A percentile compares a stretch with the other conserved stretches of the same genome.
Evolutionary conservation across 441 rosid species (phyloP).

Genomic region (Pelargonium cotyledonis): DNA sequence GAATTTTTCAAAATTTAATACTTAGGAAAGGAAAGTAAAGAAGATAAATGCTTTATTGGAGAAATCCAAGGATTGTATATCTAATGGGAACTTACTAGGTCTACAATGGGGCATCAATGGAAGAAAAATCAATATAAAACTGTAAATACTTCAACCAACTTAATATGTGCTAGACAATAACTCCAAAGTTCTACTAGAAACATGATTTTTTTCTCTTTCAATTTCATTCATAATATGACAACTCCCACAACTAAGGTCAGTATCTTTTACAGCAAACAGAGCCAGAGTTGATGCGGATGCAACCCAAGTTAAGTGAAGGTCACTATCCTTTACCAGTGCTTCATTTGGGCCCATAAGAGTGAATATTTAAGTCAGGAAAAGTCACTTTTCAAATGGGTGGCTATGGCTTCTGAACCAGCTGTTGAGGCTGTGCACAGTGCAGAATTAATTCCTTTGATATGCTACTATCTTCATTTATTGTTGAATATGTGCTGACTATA

Average conservation of each 20-base stretch:
- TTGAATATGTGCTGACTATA: background rate
- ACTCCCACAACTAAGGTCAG: background rate
- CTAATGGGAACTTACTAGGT: background rate
- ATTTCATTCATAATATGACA: background rate
- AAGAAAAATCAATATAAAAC: background rate
- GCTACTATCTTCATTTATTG: background rate
- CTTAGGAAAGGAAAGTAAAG: background rate
- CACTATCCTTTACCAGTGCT: background rate
- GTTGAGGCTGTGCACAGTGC: background rate
- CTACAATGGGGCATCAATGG: background rate
- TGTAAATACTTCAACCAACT: background rate
- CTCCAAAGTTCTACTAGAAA: background rate
- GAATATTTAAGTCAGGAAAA: background rate
- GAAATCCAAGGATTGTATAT: background rate
- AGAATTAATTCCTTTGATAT: background rate
- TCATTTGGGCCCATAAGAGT: background rate
- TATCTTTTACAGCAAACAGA: constrained; percentile 2
- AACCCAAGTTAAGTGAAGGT: background rate
- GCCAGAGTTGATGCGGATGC: background rate
- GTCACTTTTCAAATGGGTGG: background rate
- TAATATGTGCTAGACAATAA: background rate
- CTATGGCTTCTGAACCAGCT: background rate
- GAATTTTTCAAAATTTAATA: too few relatives aligned
- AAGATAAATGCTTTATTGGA: background rate
- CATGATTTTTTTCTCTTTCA: background rate